Evolutionary conservation across 2,329 filamentous ascomycete species (phyloP).

Genomic region (Calonectria fujianensis): DNA sequence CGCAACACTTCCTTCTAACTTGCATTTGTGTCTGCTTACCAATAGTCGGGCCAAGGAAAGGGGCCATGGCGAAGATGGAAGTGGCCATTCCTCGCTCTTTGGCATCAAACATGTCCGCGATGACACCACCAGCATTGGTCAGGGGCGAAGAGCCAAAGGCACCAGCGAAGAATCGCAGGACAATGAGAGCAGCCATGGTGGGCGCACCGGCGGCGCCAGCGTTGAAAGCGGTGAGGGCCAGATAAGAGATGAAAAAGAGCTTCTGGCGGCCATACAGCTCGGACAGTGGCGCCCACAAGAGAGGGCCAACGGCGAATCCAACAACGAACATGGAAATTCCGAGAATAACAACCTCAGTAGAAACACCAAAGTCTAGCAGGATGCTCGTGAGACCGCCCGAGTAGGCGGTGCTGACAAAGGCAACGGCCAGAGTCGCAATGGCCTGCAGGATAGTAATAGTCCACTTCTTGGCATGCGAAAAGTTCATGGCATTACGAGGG

Average conservation of each 20-base stretch:
- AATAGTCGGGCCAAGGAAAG: constrained; percentile 77
- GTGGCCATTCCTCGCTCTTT: constrained; percentile 74
- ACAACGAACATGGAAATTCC: constrained; percentile 80
- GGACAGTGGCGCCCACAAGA: constrained; percentile 80
- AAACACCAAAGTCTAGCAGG: constrained; percentile 71
- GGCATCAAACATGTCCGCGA: constrained; percentile 78
- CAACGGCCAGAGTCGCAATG: constrained; percentile 79
- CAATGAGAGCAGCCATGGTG: constrained; percentile 76
- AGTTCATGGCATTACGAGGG: constrained; percentile 79
- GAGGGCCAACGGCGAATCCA: constrained; percentile 76
- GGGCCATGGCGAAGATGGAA: constrained; percentile 76
- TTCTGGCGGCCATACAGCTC: constrained; percentile 78
- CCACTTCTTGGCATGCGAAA: constrained; percentile 77
- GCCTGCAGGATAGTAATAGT: constrained; percentile 77
- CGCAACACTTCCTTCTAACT: too few relatives aligned
- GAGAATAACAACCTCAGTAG: constrained; percentile 72
- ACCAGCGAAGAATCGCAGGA: constrained; percentile 82
- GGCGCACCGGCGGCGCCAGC: constrained; percentile 74
- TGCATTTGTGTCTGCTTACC: constrained; percentile 55
- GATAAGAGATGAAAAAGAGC: constrained; percentile 76
- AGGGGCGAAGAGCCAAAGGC: constrained; percentile 78
- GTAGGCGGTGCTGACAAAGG: constrained; percentile 82
- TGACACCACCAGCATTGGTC: constrained; percentile 77
- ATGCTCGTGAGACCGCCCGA: constrained; percentile 75
- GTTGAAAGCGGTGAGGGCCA: constrained; percentile 76